Base-by-base conservation (phyloP, 1,139 yeast species). In the Entelexis sorbosivorans region DNA sequence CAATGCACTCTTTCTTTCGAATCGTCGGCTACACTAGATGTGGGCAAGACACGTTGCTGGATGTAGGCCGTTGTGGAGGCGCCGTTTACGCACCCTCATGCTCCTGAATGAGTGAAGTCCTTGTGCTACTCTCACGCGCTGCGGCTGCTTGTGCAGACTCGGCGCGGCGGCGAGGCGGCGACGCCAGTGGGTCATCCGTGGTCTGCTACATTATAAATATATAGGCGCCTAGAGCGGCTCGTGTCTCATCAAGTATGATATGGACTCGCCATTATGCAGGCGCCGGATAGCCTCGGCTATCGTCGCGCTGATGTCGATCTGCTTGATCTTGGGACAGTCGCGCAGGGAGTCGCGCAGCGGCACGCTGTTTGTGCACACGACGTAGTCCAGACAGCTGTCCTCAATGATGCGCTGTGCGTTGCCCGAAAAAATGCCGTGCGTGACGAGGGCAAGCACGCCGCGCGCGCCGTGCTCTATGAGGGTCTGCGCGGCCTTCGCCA, bases 241-340 rank as follows among this genome's bases (percentile, higher is more conserved):
- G 67, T 86, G 79, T 58, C 85, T 80, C 69, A 88, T 87, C 61
- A 89, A 74, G 70, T 86, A 89, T 35, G 95, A 84, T 51, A 88
- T 88, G 71, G 94, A 82, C 70, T 88, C 96, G 65, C 96, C 96
- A 64, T 88, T 87, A 68, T 88, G 96, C 66, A 88, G 75, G 65
- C 96, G 81, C 70, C 96, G 81, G 56, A 88, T 82, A 53, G 95
- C 84, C 71, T 91, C 98, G n/a, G 97, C 97, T 55, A 91, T 71
- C 17, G 87, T 93, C 31, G 94, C 83, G 58, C 91, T 79, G 53
- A 91, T 79, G 68, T 91, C 98, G 58, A 91, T 78, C 32, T 81
- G 78, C 59, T 82, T 88, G 61, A 91, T 72, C 63, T 82, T 85
- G 38, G 85, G 79, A 65, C 96, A 88, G 51, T 69, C 65, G 49